A percentile compares a stretch with the other conserved stretches of the same genome.
Evolutionary conservation across 2,329 filamentous ascomycete genomes (phyloP).

Genomic region (Tolypocladium cylindrosporum): DNA sequence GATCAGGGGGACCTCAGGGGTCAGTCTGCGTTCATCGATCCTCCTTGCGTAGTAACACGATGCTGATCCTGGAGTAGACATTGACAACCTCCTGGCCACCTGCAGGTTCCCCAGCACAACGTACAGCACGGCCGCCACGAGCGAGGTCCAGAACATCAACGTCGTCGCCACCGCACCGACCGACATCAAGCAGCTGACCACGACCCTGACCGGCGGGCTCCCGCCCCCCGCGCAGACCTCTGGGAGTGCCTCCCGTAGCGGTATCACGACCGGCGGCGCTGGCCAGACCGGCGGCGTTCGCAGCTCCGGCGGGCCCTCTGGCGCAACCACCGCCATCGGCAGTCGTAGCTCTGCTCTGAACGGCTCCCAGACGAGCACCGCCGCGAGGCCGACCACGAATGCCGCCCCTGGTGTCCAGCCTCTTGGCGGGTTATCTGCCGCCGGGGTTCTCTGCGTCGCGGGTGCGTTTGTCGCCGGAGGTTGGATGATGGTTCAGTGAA

Average conservation of each 20-base stretch:
- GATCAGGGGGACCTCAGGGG: constrained; percentile 11
- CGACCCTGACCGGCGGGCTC: constrained; percentile 17
- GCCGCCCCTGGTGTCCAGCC: background rate
- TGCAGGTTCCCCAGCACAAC: constrained; percentile 23
- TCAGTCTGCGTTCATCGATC: constrained; percentile 1
- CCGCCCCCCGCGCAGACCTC: background rate
- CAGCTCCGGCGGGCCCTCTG: background rate
- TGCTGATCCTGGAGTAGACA: constrained; percentile 15
- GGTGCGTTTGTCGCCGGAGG: background rate
- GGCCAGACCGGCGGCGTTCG: background rate
- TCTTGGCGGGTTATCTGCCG: background rate
- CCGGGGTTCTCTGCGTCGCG: background rate
- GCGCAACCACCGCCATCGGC: background rate
- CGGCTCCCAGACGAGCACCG: too few species aligned
- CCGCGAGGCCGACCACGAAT: background rate
- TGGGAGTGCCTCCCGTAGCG: background rate
- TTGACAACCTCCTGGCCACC: constrained; percentile 21
- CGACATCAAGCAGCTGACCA: constrained; percentile 22
- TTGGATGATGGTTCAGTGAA: background rate
- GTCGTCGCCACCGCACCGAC: constrained; percentile 22
- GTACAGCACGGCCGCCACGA: constrained; percentile 17
- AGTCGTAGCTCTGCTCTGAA: background rate
- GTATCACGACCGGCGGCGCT: background rate
- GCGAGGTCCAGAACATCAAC: constrained; percentile 15
- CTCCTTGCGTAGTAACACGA: background rate